phyloP scores from a whole-genome alignment of 306 rosid species.

The Cucurbita pepo region DNA sequence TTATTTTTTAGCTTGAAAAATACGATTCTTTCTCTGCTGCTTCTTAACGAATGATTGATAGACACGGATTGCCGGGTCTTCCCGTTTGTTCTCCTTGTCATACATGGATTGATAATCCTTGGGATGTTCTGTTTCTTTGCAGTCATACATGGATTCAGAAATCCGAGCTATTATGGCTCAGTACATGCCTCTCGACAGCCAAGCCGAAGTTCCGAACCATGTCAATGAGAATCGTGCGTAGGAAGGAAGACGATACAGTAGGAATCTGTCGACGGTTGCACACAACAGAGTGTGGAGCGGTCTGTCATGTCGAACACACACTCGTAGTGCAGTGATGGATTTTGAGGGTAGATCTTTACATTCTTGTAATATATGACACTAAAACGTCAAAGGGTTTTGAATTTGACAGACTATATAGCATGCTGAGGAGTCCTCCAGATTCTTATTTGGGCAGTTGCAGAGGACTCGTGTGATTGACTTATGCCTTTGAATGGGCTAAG shows the following conservation, averaged over 20 bases:
- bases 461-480: not conserved
- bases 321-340: slow-evolving; percentile 15
- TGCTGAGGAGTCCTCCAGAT: not conserved
- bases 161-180: slow-evolving; percentile 99
- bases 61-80: too few species aligned
- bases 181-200: slow-evolving; percentile 98
- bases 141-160: slow-evolving; percentile 97
- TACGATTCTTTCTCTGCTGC: too few species aligned
- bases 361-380: slow-evolving; percentile 24
- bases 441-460: slow-evolving; percentile 1
- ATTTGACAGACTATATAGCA: not conserved
- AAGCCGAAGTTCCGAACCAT: slow-evolving; percentile 61
- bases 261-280: slow-evolving; percentile 9
- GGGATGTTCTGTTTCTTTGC: slow-evolving; percentile 18
- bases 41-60: too few species aligned
- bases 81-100: too few species aligned
- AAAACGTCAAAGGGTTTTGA: slow-evolving; percentile 14
- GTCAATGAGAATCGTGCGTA: slow-evolving; percentile 44
- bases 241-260: slow-evolving; percentile 5
- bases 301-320: slow-evolving; percentile 5
- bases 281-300: slow-evolving; percentile 23
- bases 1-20: too few species aligned
- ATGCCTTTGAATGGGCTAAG: not conserved
- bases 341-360: slow-evolving; percentile 22
- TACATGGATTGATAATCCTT: slow-evolving; percentile 3